Evolutionary conservation across 768 basidiomycete genomes (phyloP).

Genomic region (Boletus vermiculosoides): DNA sequence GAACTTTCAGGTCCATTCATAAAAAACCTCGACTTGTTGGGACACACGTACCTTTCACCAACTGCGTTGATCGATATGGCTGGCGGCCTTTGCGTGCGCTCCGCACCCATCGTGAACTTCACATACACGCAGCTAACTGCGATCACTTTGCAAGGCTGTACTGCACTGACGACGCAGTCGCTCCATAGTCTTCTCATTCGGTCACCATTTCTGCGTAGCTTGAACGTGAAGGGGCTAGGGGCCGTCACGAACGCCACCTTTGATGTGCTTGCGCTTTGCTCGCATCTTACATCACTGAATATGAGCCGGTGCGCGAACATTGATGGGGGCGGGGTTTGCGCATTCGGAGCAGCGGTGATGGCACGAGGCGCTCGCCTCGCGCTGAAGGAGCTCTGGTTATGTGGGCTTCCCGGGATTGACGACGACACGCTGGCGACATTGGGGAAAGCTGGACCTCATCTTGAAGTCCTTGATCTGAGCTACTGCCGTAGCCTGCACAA

Average conservation of each 20-base stretch:
- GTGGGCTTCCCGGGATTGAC: slow-evolving; percentile 60
- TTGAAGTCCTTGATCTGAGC: slow-evolving; percentile 81
- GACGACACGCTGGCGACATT: slow-evolving; percentile 64
- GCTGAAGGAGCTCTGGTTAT: slow-evolving; percentile 64
- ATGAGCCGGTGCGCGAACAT: slow-evolving; percentile 70
- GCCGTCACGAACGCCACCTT: slow-evolving; percentile 76
- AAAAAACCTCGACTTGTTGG: slow-evolving; percentile 57
- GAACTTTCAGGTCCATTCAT: slow-evolving; percentile 63
- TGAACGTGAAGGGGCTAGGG: slow-evolving; percentile 66
- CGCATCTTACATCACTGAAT: slow-evolving; percentile 58
- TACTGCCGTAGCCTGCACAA: slow-evolving; percentile 71
- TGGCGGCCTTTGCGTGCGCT: slow-evolving; percentile 50
- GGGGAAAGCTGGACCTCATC: slow-evolving; percentile 63
- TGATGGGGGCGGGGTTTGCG: slow-evolving; percentile 59
- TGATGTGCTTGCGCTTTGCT: slow-evolving; percentile 61
- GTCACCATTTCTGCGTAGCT: slow-evolving; percentile 54
- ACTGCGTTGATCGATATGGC: slow-evolving; percentile 52
- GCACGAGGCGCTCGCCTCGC: slow-evolving; percentile 47
- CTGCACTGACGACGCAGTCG: slow-evolving; percentile 58
- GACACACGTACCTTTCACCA: slow-evolving; percentile 53
- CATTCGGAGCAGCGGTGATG: slow-evolving; percentile 44
- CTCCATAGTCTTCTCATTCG: slow-evolving; percentile 68
- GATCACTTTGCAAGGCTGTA: slow-evolving; percentile 74
- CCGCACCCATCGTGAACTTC: slow-evolving; percentile 28
- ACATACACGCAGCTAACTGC: slow-evolving; percentile 64